Evolutionary conservation across 225 moss, liverwort and hornwort species (phyloP).

Genomic region (Straminergon stramineum): DNA sequence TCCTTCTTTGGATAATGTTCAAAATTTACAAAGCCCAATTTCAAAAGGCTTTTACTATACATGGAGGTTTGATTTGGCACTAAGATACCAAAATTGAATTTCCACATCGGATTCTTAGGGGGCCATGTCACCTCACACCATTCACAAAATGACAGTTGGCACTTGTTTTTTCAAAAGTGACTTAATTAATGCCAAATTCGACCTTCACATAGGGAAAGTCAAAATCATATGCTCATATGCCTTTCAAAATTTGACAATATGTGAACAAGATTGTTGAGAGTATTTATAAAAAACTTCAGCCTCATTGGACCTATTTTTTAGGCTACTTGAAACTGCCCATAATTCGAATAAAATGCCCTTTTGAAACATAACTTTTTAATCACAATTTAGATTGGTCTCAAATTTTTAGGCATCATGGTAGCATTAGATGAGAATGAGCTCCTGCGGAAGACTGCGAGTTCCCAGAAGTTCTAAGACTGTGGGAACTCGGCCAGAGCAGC

Average conservation of each 20-base stretch:
- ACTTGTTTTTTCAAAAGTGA: no score
- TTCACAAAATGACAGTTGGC: no score
- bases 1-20: background rate
- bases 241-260: background rate
- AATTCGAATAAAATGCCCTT: accelerated
- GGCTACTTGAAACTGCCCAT: accelerated
- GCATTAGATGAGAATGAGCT: no score
- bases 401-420: background rate
- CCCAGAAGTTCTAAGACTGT: no score
- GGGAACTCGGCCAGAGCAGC: no score
- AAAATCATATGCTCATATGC: background rate
- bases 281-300: background rate
- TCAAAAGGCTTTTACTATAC: background rate
- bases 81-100: no score
- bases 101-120: no score
- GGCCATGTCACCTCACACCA: no score
- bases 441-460: no score
- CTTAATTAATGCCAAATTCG: no score
- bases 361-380: background rate
- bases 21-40: background rate
- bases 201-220: background rate
- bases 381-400: accelerated
- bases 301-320: background rate
- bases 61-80: no score
- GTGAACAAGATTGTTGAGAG: background rate